Percentiles rank a stretch among this genome's conserved stretches.
These are phyloP conservation scores for Quercus parvula DNA, from an alignment of 306 rosid species.

Conservation along the genomic window DNA sequence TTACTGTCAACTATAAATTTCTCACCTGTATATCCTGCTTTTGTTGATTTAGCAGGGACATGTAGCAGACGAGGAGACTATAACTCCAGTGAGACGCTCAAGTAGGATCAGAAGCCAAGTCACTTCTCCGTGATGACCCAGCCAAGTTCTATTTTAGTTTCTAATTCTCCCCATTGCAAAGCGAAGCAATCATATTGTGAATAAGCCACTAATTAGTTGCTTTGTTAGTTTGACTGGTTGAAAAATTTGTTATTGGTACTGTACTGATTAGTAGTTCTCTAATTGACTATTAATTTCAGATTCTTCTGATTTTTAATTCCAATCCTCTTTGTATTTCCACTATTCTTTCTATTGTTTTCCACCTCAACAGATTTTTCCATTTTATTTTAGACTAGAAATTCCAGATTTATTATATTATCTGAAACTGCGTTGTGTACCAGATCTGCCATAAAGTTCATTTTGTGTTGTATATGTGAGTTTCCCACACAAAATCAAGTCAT, in stretches of 20 bases:
- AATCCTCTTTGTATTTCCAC: background rate
- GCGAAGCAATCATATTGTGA: background rate
- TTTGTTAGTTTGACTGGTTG: background rate
- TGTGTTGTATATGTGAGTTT: background rate
- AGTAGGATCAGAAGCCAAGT: slow-evolving; percentile 57
- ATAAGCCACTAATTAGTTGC: background rate
- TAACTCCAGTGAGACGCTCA: slow-evolving; percentile 89
- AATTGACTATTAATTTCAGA: background rate
- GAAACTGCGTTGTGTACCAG: too few species aligned
- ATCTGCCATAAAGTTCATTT: too few species aligned
- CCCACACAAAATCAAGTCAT: background rate
- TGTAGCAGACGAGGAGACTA: slow-evolving; percentile 44
- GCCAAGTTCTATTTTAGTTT: too few species aligned
- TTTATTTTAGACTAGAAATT: too few species aligned
- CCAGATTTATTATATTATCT: too few species aligned
- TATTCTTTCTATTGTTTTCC: too few species aligned
- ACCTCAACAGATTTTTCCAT: too few species aligned
- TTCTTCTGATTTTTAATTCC: background rate
- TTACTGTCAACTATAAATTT: background rate
- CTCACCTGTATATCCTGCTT: background rate
- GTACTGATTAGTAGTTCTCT: background rate
- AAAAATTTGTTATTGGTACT: background rate
- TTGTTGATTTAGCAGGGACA: slow-evolving; percentile 38
- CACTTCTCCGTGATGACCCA: slow-evolving; percentile 35
- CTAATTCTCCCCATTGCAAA: too few species aligned